phyloP scores from a whole-genome alignment of 148 eudicot species.

The Rhododendron henanense region DNA sequence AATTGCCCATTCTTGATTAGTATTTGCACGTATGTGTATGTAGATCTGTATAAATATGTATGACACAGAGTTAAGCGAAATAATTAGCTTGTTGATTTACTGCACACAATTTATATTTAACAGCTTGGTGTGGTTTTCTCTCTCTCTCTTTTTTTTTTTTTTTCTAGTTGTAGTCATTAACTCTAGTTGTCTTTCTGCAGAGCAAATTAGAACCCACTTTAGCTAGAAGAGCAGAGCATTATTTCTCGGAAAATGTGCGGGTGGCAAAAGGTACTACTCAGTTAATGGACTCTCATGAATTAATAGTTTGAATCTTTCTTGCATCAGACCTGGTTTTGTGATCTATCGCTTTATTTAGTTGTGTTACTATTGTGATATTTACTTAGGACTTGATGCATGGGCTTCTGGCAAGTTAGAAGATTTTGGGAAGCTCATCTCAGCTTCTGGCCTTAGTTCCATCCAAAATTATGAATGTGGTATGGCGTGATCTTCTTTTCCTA shows the following conservation, averaged over 20 bases:
- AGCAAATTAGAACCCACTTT: conserved; percentile 63
- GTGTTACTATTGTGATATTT: background rate
- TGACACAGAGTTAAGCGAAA: background rate
- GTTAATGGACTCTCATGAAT: background rate
- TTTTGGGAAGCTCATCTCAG: conserved; percentile 84
- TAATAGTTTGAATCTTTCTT: conserved; percentile 3
- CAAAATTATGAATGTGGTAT: conserved; percentile 91
- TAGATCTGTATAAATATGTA: background rate
- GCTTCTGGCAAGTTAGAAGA: conserved; percentile 72
- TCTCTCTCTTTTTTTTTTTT: too few relatives aligned
- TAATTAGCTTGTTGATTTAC: background rate
- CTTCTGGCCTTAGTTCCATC: conserved; percentile 91
- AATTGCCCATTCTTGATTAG: background rate
- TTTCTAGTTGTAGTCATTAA: background rate
- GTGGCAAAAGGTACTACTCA: conserved; percentile 57
- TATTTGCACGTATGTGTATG: background rate
- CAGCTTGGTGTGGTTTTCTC: background rate
- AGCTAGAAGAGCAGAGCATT: conserved; percentile 91
- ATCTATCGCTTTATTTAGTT: conserved; percentile 6
- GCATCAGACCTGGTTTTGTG: background rate
- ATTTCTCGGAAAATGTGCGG: conserved; percentile 83
- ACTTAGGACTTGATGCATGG: conserved; percentile 88
- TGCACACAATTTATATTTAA: background rate
- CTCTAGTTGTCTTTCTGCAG: conserved; percentile 27
- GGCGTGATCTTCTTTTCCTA: conserved; percentile 9